Evolutionary conservation across 495 filamentous ascomycete species (phyloP), one percentile per base, ranked within the genome.

Genomic region (Hyaloscypha bicolor): DNA sequence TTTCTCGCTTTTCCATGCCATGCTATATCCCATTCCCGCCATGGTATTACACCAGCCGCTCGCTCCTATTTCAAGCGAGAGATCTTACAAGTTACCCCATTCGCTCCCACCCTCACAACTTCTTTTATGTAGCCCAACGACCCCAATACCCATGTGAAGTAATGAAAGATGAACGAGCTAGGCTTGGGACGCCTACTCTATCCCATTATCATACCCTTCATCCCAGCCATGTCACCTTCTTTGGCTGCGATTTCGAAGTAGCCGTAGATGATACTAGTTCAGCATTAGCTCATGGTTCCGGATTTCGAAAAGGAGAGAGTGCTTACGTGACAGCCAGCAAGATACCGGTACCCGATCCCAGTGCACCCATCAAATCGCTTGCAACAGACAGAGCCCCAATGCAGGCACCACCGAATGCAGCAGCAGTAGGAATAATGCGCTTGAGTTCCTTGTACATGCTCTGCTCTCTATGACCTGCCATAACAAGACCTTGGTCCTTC

Each of bases 391-490:
- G 87, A 72, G 91, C 96, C 80, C 96, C 96, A 86, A 99, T 99
- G 85, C 94, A 97, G 68, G 96, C 96, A 83, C 96, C 96, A 80
- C 96, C 96, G 73, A 99, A 99, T 67, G 96, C 95, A 69, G 96
- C 96, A 63, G 96, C 96, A 55, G 94, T 97, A 66, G 96, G 96
- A 68, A 99, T 99, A 72, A 99, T 93, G 72, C 96, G 88, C 90
- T 99, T 99, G 63, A 99, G 86, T 78, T 99, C 96, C 87, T 95
- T 96, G 87, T 99, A 99, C 96, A 98, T 98, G 86, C 92, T 96
- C 86, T 97, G 93, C 81, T 99, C 96, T 81, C 96, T 89, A 82
- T 99, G 96, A 69, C 96, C 96, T 73, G 96, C 95, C 96, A 99
- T 99, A 73, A 98, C 93, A 59, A 99, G 89, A 74, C 96, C 94